Percentiles rank a stretch among this genome's conserved stretches.
phyloP scores from a whole-genome alignment of 2,329 filamentous ascomycete species.

The Fusarium setosum region DNA sequence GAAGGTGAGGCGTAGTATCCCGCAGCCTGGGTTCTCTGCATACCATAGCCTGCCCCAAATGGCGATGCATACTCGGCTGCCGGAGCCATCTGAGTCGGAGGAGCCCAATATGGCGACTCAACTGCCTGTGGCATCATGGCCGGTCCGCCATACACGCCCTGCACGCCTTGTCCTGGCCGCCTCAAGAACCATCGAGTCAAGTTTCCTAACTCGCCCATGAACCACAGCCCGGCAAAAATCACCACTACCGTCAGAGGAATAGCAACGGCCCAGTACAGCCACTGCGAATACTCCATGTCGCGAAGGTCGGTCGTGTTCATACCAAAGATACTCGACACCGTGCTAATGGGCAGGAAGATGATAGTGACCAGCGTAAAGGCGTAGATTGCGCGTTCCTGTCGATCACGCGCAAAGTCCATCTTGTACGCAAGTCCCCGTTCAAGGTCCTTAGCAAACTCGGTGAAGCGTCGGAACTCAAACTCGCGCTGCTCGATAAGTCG shows the following conservation, averaged over 20 bases:
- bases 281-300: constrained; percentile 60
- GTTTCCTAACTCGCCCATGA: constrained; percentile 56
- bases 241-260: constrained; percentile 58
- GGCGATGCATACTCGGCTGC: constrained; percentile 15
- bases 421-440: constrained; percentile 48
- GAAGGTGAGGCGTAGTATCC: constrained; percentile 4
- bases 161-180: constrained; percentile 13
- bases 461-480: constrained; percentile 46
- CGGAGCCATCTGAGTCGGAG: background rate
- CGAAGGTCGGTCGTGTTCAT: constrained; percentile 65
- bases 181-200: constrained; percentile 45
- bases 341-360: constrained; percentile 59
- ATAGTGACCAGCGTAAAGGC: constrained; percentile 63
- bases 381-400: constrained; percentile 60
- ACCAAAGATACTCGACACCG: constrained; percentile 61
- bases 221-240: constrained; percentile 53
- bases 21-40: constrained; percentile 15
- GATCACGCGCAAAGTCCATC: constrained; percentile 54
- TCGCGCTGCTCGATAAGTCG: constrained; percentile 52
- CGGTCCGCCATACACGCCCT: constrained; percentile 18
- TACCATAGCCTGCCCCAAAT: constrained; percentile 7
- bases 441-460: constrained; percentile 46
- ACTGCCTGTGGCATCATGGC: constrained; percentile 17
- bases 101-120: constrained; percentile 16
- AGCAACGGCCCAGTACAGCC: constrained; percentile 62